Evolutionary conservation across 306 rosid species (phyloP).

Genomic region (Malus fusca): DNA sequence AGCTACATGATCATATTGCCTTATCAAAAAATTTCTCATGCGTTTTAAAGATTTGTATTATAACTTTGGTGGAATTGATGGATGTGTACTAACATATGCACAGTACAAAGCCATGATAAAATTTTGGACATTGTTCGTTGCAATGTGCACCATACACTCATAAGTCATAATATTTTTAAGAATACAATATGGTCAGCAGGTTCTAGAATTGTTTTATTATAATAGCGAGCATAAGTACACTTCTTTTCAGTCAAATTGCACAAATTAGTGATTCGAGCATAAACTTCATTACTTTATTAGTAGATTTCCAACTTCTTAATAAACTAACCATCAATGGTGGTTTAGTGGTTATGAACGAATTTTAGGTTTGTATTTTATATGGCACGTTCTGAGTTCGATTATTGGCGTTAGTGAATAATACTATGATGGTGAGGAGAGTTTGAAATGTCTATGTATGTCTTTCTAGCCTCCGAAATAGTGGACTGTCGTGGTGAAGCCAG

Average conservation of each 20-base stretch:
- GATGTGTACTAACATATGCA: neutral
- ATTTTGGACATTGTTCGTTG: neutral
- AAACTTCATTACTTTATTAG: neutral
- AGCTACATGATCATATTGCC: too few species aligned
- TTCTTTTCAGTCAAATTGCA: neutral
- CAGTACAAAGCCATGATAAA: neutral
- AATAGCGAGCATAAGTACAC: neutral
- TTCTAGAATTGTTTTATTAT: neutral
- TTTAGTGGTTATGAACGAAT: too few species aligned
- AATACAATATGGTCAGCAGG: neutral
- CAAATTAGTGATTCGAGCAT: neutral
- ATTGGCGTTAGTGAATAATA: too few species aligned
- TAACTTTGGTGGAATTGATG: neutral
- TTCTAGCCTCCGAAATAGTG: rapidly evolving
- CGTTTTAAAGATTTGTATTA: neutral
- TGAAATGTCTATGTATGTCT: too few species aligned
- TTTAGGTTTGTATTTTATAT: too few species aligned
- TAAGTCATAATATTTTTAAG: neutral
- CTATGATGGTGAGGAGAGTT: rapidly evolving
- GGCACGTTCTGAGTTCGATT: too few species aligned
- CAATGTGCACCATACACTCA: neutral
- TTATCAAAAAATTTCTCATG: neutral
- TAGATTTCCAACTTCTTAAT: too few species aligned
- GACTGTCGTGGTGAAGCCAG: rapidly evolving
- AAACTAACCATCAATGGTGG: too few species aligned